phyloP scores from a whole-genome alignment of 768 basidiomycete genomes.

The Psilocybe sp. region DNA sequence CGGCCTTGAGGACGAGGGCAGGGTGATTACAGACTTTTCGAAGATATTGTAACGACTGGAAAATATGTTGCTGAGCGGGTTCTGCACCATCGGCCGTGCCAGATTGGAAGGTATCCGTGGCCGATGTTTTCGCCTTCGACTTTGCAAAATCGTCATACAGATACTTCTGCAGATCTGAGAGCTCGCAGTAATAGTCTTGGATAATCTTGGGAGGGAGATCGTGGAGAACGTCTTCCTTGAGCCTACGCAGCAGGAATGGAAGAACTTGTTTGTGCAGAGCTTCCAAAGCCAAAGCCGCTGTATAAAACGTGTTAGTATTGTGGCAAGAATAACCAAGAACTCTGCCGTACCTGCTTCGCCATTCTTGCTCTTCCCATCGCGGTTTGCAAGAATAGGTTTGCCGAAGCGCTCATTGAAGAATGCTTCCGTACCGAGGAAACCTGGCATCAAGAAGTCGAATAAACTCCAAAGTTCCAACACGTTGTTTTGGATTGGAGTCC shows the following conservation, averaged over 20 bases:
- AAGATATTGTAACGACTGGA: conserved; percentile 95
- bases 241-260: conserved; percentile 92
- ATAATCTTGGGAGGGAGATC: conserved; percentile 99
- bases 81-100: conserved; percentile 34
- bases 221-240: conserved; percentile 95
- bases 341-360: conserved; percentile 81
- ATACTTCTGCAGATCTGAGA: conserved; percentile 90
- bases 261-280: conserved; percentile 97
- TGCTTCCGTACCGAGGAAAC: conserved; percentile 93
- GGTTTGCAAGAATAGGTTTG: conserved; percentile 91
- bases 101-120: conserved; percentile 61
- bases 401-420: conserved; percentile 95
- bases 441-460: conserved; percentile 99
- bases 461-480: conserved; percentile 97
- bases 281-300: conserved; percentile 92
- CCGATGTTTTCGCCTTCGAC: conserved; percentile 66
- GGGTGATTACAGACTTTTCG: conserved; percentile 99
- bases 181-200: conserved; percentile 98
- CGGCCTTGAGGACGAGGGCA: conserved; percentile 80
- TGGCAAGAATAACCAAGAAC: neutral
- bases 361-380: conserved; percentile 93
- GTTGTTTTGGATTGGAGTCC: conserved; percentile 99
- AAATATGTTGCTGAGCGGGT: conserved; percentile 78
- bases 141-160: conserved; percentile 93
- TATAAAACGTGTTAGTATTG: conserved; percentile 1